Conservation (phyloP, 2,329 filamentous ascomycete genomes). For the Colletotrichum scovillei region DNA sequence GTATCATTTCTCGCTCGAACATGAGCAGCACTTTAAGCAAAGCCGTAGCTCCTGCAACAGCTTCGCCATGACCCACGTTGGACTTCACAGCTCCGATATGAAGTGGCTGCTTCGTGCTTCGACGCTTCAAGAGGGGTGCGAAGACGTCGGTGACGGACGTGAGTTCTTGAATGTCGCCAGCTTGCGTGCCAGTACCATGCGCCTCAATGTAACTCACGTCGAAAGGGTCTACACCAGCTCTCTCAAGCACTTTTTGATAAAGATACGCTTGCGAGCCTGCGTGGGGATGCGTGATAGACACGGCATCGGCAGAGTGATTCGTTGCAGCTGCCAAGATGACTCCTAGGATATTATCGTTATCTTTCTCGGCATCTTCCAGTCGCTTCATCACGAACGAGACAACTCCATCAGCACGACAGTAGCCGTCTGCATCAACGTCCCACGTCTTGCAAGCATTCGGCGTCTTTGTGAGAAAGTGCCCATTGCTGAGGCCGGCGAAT, state of each 20-base stretch:
- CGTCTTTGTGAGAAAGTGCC: constrained; percentile 81
- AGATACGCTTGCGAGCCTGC: constrained; percentile 79
- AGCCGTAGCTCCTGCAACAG: constrained; percentile 39
- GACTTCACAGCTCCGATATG: constrained; percentile 18
- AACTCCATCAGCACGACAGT: constrained; percentile 83
- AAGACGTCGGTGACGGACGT: constrained; percentile 32
- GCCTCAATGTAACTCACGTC: constrained; percentile 89
- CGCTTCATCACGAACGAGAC: constrained; percentile 82
- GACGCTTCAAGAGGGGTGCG: background rate
- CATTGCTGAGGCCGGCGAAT: constrained; percentile 79
- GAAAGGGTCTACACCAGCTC: constrained; percentile 79
- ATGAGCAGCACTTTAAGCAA: constrained; percentile 41
- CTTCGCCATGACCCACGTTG: constrained; percentile 55
- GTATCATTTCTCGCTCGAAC: constrained; percentile 38
- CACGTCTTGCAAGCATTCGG: constrained; percentile 80
- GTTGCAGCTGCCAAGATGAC: constrained; percentile 80
- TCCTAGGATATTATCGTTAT: constrained; percentile 80
- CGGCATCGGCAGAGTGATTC: constrained; percentile 84
- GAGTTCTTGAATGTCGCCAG: constrained; percentile 66
- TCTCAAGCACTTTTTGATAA: constrained; percentile 76
- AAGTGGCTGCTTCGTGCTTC: background rate
- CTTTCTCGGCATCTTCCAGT: constrained; percentile 79
- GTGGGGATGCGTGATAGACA: constrained; percentile 87
- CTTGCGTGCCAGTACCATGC: constrained; percentile 90
- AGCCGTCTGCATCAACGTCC: constrained; percentile 83